Evolutionary conservation across 2,329 filamentous ascomycete genomes (phyloP), one percentile per base, ranked within the genome.

Genomic region (Colletotrichum trifolii): DNA sequence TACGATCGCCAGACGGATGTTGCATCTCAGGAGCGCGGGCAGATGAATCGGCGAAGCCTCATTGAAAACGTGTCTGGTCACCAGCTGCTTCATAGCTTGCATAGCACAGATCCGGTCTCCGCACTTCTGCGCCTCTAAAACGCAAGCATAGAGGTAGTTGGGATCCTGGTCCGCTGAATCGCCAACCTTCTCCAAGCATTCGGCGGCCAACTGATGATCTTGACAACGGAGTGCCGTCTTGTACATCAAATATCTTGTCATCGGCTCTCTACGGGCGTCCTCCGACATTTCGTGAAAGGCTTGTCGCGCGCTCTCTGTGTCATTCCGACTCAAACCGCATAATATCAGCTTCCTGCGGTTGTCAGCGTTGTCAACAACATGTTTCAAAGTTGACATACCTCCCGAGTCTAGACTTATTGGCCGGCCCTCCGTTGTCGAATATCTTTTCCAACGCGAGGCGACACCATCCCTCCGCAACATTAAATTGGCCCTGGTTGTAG

Each of bases 61-160:
- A 11, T 68, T 69, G 7, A 55, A 48, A n/a, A 71, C 66, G 60
- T 72, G 73, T 6, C 65, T 73, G n/a, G 73, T 68, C 2, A 71
- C 69, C 3, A 79, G 68, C 8, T 75, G 73, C 38, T 76, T 76
- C 38, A 82, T 71, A 8, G 78, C 77, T 11, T 71, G 68, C 33
- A 79, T 62, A 0, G 89, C 86, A 67, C 90, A 87, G 0, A 79
- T 67, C 54, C 85, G 88, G 66, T 93, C 86, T 0, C 88, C 87
- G 1, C 81, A 79, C 67, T 87, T 82, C 54, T 94, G 89, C 3
- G 93, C 91, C 74, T 96, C 93, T 35, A 93, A 79, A 25, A 93
- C 87, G 70, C 94, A 97, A 1, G 93, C 91, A 68, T 94, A 93
- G 1, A 97, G 81, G 47, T 93, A 86, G 12, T 88, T 87, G 17